Evolutionary conservation across 2,329 filamentous ascomycete species (phyloP), one percentile per base, ranked within the genome.

Genomic region (Fusarium protoensiforme): DNA sequence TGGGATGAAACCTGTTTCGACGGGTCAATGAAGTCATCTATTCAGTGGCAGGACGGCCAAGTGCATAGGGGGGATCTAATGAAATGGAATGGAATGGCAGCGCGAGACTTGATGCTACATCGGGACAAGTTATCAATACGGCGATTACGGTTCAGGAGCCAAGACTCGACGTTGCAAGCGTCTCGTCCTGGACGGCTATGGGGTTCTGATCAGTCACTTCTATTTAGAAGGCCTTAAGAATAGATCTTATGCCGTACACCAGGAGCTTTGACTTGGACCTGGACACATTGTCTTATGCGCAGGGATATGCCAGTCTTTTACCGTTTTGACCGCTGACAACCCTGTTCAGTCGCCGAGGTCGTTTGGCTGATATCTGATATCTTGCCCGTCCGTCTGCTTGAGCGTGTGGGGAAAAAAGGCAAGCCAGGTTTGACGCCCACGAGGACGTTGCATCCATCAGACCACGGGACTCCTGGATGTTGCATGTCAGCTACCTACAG

Each of bases 11-110:
- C 64, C 22, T 57, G 22, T 33, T 59, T 43, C 29, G 20, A 56
- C 5, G 7, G 27, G 53, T 41, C 2, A 38, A 71, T 67, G 35
- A 73, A 72, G 69, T 73, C 69, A 72, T 70, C 29, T 7, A 9
- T 56, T 56, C 27, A 29, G 24, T 7, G 24, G 22, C 22, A 29
- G 46, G 41, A 51, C 24, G 24, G 4, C 18, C 11, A 51, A 29
- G 46, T 31, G 46, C 18, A 51, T 51, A 51, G 46, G 46, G 46
- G 43, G 27, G 1, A 29, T 48, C 9, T 51, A 7, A 13, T 51
- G 5, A 29, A 31, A 4, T 51, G 46, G 46, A 31, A 4, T 51
- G 46, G 46, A 51, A 51, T 29, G n/a, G 27, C 46, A 24, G 24
- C 14, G 46, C 6, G 24, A 46, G 41, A 51, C 24, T 29, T 51